Base-by-base conservation (phyloP, 768 basidiomycete genomes). In the Xerocomus brunneocitrinus region DNA sequence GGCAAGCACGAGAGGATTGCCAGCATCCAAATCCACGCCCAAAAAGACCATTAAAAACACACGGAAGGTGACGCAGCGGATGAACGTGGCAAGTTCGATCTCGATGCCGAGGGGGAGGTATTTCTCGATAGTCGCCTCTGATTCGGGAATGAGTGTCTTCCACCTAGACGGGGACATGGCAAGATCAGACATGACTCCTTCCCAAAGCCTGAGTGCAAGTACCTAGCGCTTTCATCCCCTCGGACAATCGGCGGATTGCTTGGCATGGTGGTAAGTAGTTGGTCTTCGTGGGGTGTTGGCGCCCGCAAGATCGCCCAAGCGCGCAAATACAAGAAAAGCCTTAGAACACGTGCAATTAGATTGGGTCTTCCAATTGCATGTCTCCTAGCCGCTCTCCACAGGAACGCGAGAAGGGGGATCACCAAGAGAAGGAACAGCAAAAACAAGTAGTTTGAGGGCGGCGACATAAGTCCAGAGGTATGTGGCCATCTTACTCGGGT, bases 1-100 rank as follows among this genome's bases (percentile, higher is more conserved):
- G 8, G 58, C 52, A 16, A 66, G 44, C 7, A 10, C 41, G 40
- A 49, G 57, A 2, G 58, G 60, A 1, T 62, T 56, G 12, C n/a
- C 38, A n/a, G 38, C 5, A 22, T 39, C n/a, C 8, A 68, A 56
- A 28, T 73, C 62, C n/a, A 62, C 60, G 6, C 56, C 62, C 24
- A 83, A 62, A 3, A 85, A 68, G 2, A 72, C 76, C 13, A 71
- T 59, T 25, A 79, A 64, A 30, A 80, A 71, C 5, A 70, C 64
- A 16, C 73, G 71, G 25, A 83, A 68, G 19, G 76, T 74, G 36
- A 77, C 64, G 24, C 71, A 65, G 50, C 78, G 80, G 8, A 82
- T 57, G 58, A 78, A 76, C 0, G 55, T 53, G 49, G 74, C 71
- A 55, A 76, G 77, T 1, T 68, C 55, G 25, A 65, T 50, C 27